Evolutionary conservation across 78 protist genomes (phyloP).

Genomic region (Dictyostelium citrinum): DNA sequence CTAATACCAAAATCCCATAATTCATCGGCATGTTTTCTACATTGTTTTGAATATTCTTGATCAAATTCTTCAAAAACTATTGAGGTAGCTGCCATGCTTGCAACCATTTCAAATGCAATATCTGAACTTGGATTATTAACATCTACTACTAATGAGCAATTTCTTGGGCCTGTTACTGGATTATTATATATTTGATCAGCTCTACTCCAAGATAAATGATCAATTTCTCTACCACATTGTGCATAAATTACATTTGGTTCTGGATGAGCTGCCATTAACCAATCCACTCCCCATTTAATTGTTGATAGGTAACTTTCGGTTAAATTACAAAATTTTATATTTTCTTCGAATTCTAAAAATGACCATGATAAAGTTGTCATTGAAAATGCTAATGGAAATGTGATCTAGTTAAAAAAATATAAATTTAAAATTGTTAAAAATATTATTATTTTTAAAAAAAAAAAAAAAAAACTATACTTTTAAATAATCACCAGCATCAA

Average conservation of each 20-base stretch:
- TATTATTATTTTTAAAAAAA: too few species aligned
- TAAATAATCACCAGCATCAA: constrained; percentile 15
- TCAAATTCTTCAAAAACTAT: background rate
- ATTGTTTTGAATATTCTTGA: background rate
- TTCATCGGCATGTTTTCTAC: constrained; percentile 32
- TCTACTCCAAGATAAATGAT: background rate
- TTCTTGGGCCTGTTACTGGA: constrained; percentile 26
- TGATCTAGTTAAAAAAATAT: too few species aligned
- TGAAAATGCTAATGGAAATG: constrained; percentile 2
- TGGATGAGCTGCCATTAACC: background rate
- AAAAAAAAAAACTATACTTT: background rate
- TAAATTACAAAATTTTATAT: background rate
- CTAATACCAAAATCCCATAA: constrained; percentile 16
- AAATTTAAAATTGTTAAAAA: too few species aligned
- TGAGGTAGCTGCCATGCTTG: constrained; percentile 15
- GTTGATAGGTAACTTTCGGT: background rate
- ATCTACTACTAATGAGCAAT: background rate
- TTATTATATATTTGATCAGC: background rate
- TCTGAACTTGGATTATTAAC: constrained; percentile 33
- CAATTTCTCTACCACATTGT: background rate
- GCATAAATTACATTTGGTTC: background rate
- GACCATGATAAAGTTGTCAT: constrained; percentile 12
- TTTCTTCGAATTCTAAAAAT: background rate
- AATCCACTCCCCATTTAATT: background rate
- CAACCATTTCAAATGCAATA: constrained; percentile 34